A percentile compares a stretch with the other conserved stretches of the same genome.
Evolutionary conservation across 2,329 filamentous ascomycete genomes (phyloP).

Genomic region (Epicoccum sorghinum): DNA sequence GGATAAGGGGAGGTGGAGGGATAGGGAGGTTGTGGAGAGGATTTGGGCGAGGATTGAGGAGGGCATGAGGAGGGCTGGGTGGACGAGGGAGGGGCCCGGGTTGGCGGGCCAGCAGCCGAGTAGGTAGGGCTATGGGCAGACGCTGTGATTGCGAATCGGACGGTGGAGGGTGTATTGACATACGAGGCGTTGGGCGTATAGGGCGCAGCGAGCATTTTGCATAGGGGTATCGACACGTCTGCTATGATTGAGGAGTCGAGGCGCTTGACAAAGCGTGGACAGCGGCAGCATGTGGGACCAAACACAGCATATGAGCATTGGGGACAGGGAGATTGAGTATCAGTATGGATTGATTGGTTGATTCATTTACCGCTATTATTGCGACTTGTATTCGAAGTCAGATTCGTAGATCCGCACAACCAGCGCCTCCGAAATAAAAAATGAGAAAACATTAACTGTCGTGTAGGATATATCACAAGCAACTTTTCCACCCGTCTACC

Average conservation of each 20-base stretch:
- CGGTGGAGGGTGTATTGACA: not conserved
- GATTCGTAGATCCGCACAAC: too few species aligned
- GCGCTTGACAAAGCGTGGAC: too few species aligned
- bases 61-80: conserved; percentile 85
- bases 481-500: conserved; percentile 59
- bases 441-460: not conserved
- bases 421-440: too few species aligned
- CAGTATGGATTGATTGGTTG: too few species aligned
- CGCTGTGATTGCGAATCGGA: too few species aligned
- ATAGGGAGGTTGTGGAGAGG: conserved; percentile 88
- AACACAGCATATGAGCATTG: too few species aligned
- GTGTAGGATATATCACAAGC: not conserved
- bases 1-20: conserved; percentile 71
- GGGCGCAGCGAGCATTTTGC: conserved; percentile 11
- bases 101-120: conserved; percentile 30
- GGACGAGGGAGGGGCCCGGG: conserved; percentile 73
- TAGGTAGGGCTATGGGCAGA: conserved; percentile 8
- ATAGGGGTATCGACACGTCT: not conserved
- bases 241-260: too few species aligned
- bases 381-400: too few species aligned
- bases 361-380: too few species aligned
- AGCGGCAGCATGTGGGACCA: too few species aligned
- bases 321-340: too few species aligned
- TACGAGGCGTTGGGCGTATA: conserved; percentile 15
- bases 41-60: conserved; percentile 91